These are phyloP conservation scores for Solanum neorickii DNA, from an alignment of 257 asterid genomes.

Conservation along the genomic window DNA sequence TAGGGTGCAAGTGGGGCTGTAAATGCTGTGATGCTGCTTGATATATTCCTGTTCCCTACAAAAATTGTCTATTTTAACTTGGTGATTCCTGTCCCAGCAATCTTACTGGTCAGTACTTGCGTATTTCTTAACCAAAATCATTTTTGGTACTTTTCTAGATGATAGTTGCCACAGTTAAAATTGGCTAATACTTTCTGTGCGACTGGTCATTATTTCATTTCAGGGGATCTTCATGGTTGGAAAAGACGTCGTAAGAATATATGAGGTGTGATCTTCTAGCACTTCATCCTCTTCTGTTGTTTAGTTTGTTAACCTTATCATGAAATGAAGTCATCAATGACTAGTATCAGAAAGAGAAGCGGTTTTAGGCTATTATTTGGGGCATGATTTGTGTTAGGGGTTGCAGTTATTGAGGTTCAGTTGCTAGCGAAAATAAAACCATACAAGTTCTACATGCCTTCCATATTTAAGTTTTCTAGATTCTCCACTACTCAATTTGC, in stretches of 20 bases:
- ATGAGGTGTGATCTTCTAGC: conserved; percentile 38
- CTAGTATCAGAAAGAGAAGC: background rate
- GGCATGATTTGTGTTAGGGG: background rate
- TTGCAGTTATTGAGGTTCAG: background rate
- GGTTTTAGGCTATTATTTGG: background rate
- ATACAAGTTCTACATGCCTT: background rate
- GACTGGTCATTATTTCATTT: background rate
- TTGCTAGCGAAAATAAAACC: background rate
- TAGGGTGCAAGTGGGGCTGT: conserved; percentile 99
- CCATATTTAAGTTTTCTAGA: background rate
- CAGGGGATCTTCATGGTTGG: conserved; percentile 75
- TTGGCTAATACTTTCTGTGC: background rate
- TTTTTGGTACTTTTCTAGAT: background rate
- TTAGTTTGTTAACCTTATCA: background rate
- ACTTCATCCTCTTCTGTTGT: background rate
- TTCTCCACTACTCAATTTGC: background rate
- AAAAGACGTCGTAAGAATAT: conserved; percentile 43
- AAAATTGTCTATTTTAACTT: conserved; percentile 47
- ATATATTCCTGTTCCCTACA: conserved; percentile 66
- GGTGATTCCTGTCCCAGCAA: conserved; percentile 76
- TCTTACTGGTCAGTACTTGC: conserved; percentile 39
- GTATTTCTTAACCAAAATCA: background rate
- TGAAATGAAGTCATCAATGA: background rate
- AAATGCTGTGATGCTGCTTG: conserved; percentile 83
- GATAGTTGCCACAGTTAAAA: background rate